Conservation (phyloP, 495 filamentous ascomycete species). For the Penicillium taxi region DNA sequence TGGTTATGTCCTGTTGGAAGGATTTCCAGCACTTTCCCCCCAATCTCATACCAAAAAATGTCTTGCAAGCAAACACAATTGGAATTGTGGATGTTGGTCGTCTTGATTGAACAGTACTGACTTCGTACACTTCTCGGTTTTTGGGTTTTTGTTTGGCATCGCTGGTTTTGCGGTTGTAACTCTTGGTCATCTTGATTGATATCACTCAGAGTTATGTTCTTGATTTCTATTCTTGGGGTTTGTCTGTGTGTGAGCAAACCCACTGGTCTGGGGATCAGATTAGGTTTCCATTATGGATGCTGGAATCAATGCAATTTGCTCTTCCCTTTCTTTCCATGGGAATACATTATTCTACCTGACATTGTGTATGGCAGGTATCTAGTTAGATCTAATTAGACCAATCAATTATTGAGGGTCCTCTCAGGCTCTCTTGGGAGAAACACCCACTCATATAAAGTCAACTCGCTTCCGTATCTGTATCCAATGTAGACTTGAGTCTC, state of each 20-base stretch:
- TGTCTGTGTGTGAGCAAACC: background rate
- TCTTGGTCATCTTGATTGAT: constrained; percentile 35
- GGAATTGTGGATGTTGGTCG: constrained; percentile 17
- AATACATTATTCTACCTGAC: too few relatives aligned
- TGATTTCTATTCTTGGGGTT: background rate
- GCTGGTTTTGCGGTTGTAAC: constrained; percentile 6
- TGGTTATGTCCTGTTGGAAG: constrained; percentile 1
- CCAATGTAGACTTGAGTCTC: too few relatives aligned
- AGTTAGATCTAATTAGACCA: too few relatives aligned
- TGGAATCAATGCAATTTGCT: too few relatives aligned
- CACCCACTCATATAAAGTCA: too few relatives aligned
- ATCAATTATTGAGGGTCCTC: too few relatives aligned
- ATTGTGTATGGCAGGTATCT: too few relatives aligned
- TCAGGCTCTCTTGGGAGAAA: too few relatives aligned
- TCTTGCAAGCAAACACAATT: background rate
- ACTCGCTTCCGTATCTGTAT: too few relatives aligned
- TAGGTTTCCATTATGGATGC: too few relatives aligned
- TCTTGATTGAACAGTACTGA: constrained; percentile 33
- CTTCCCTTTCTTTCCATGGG: too few relatives aligned
- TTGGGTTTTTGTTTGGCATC: constrained; percentile 1
- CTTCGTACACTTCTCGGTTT: constrained; percentile 1
- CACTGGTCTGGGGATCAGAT: background rate
- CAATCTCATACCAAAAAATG: constrained; percentile 2
- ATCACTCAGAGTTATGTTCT: constrained; percentile 19
- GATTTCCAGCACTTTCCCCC: too few relatives aligned